A percentile compares a stretch with the other conserved stretches of the same genome.
Conservation (phyloP, 2,329 filamentous ascomycete genomes). For the Aspergillus vadensis region DNA sequence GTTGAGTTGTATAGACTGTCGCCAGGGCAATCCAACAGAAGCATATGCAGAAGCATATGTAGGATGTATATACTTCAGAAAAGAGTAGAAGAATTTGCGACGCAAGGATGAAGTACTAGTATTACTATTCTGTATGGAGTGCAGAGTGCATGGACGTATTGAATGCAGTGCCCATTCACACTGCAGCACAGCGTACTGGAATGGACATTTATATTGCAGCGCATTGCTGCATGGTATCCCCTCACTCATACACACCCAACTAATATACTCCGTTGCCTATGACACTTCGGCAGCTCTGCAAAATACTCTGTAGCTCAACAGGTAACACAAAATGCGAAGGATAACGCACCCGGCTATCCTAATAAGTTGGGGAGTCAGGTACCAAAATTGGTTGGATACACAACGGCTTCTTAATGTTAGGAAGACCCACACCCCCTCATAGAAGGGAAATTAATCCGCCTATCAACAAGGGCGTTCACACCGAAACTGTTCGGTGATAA, state of each 20-base stretch:
- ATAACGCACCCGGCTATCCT: background rate
- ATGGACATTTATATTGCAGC: background rate
- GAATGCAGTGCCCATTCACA: background rate
- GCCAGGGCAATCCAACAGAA: no score
- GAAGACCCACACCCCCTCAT: background rate
- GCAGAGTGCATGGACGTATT: background rate
- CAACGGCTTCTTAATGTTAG: background rate
- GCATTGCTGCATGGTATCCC: background rate
- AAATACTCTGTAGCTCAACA: background rate
- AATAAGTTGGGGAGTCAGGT: background rate
- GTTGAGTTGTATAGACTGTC: no score
- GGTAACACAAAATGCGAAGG: background rate
- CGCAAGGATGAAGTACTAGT: background rate
- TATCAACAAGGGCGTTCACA: slow-evolving; percentile 6
- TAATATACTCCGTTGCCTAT: background rate
- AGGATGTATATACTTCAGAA: background rate
- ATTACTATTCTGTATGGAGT: background rate
- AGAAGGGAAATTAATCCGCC: slow-evolving; percentile 15
- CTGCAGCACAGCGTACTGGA: background rate
- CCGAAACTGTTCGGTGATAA: background rate
- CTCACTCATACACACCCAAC: background rate
- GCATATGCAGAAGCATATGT: no score
- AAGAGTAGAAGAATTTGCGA: background rate
- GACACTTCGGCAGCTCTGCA: no score
- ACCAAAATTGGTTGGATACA: background rate